Evolutionary conservation across 495 filamentous ascomycete species (phyloP).

Genomic region (Endocarpon pusillum): DNA sequence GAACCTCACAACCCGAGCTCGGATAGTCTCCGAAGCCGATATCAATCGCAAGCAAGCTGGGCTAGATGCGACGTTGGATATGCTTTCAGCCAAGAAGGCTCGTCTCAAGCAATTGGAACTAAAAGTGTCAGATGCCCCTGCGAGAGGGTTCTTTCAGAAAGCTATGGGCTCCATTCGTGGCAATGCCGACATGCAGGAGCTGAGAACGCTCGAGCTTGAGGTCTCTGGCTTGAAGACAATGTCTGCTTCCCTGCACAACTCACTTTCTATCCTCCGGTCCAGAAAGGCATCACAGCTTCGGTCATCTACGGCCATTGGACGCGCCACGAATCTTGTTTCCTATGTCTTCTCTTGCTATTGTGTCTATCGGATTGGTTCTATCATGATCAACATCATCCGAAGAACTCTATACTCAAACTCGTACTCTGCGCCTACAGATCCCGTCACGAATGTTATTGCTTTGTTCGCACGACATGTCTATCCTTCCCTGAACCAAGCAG

Average conservation of each 20-base stretch:
- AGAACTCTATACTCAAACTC: constrained; percentile 9
- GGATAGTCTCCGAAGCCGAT: constrained; percentile 49
- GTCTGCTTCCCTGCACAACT: constrained; percentile 44
- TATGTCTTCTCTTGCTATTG: constrained; percentile 60
- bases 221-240: constrained; percentile 64
- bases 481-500: constrained; percentile 25
- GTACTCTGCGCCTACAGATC: constrained; percentile 52
- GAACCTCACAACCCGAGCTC: constrained; percentile 44
- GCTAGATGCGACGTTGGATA: constrained; percentile 54
- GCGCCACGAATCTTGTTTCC: constrained; percentile 32
- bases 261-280: constrained; percentile 38
- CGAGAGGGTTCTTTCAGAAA: constrained; percentile 37
- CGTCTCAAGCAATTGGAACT: constrained; percentile 47
- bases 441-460: constrained; percentile 47
- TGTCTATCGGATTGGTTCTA: constrained; percentile 56
- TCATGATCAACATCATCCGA: constrained; percentile 22
- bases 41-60: constrained; percentile 56
- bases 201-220: constrained; percentile 49
- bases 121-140: constrained; percentile 35
- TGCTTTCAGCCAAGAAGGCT: constrained; percentile 51
- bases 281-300: constrained; percentile 40
- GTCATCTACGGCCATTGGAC: constrained; percentile 43
- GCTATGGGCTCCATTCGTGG: constrained; percentile 46
- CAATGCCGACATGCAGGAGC: constrained; percentile 43
- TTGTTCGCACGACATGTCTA: constrained; percentile 14